Base-by-base conservation (phyloP, 2,329 filamentous ascomycete species). In the Pseudogymnoascus sp. region DNA sequence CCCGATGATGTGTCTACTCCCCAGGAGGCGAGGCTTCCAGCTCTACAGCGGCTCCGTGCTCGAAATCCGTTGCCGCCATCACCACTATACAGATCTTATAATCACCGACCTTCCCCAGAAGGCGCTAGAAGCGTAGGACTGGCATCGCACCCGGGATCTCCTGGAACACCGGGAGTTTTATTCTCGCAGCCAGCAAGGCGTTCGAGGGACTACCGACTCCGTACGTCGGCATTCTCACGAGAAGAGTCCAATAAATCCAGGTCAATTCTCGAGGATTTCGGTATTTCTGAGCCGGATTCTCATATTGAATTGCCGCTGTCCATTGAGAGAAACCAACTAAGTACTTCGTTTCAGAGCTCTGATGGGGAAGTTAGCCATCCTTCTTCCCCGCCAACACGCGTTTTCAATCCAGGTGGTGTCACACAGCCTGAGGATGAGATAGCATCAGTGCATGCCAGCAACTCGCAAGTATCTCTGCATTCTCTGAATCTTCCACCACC, bases 181-280 rank as follows among this genome's bases (percentile, higher is more conserved):
- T 74, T 73, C 51, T 61, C 72, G 11, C 67, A 69, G n/a, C 72
- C 72, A 31, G 66, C 72, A 31, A 65, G 73, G 59, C 66, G 65
- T 12, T 66, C 66, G 14, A 71, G 68, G 12, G 66, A 54, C 11
- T 72, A 74, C 37, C 71, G 72, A 64, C 73, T 71, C 61, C 73
- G 74, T 62, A 73, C 71, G 12, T 71, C 74, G 34, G 74, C 70
- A 59, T 75, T 73, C 63, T 74, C 74, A n/a, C 72, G 70, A 31
- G 71, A 72, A 34, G 69, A 68, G 11, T 72, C 72, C 3, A 72
- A 73, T 62, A 67, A 68, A 64, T 68, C 71, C 14, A 73, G 70
- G 65, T 68, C 67, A 57, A 69, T 69, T 29, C 70, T 71, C 62
- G 72, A 73, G 26, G 26, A 57, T 18, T 57, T 57, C 10, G 47